phyloP scores from a whole-genome alignment of 306 rosid genomes.

The Cicer cuneatum region DNA sequence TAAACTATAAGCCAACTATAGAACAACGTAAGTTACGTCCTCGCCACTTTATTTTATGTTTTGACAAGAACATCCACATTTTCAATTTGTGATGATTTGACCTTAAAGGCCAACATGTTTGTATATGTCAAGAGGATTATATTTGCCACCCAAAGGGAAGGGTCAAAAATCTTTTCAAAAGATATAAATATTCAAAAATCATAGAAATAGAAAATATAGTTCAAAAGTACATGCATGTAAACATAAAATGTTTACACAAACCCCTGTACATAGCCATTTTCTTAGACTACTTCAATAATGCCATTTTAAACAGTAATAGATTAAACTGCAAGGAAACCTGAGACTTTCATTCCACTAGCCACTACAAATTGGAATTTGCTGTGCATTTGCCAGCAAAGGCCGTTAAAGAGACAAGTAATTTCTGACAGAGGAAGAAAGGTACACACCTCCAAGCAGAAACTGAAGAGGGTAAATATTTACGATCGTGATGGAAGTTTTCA shows the following conservation, averaged over 20 bases:
- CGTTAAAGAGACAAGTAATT: slow-evolving; percentile 10
- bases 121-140: neutral
- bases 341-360: slow-evolving; percentile 4
- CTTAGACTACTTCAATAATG: neutral
- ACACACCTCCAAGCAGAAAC: slow-evolving; percentile 69
- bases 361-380: slow-evolving; percentile 10
- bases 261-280: slow-evolving; percentile 13
- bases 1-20: too few relatives aligned
- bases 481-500: slow-evolving; percentile 33
- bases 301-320: neutral
- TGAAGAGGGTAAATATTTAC: slow-evolving; percentile 53
- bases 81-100: slow-evolving; percentile 3
- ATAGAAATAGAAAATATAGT: slow-evolving; percentile 16
- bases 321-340: slow-evolving; percentile 18
- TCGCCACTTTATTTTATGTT: neutral
- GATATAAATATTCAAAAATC: neutral
- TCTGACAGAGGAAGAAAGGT: slow-evolving; percentile 41
- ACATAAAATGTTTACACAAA: slow-evolving; percentile 12
- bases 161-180: neutral
- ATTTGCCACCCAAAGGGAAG: neutral
- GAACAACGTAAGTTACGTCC: too few relatives aligned
- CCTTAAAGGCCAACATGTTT: neutral
- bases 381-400: slow-evolving; percentile 18
- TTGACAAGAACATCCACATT: neutral
- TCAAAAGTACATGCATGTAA: slow-evolving; percentile 9